phyloP scores from a whole-genome alignment of 768 basidiomycete species.

The Ramaria sp. region DNA sequence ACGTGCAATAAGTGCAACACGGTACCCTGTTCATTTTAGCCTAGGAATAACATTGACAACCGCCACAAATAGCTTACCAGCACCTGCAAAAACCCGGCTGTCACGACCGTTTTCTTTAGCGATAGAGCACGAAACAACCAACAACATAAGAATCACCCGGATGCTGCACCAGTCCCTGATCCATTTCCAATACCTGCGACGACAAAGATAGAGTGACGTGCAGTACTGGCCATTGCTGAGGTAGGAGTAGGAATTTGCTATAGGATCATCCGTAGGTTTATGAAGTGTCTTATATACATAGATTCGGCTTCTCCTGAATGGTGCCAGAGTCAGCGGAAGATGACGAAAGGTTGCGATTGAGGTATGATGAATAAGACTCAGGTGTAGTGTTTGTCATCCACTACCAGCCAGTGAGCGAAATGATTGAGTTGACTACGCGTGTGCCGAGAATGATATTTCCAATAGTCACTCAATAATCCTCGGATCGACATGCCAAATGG shows the following conservation, averaged over 20 bases:
- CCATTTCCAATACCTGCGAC: constrained; percentile 43
- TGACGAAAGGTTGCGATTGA: too few relatives aligned
- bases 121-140: constrained; percentile 26
- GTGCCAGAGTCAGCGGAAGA: constrained; percentile 47
- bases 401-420: too few relatives aligned
- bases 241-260: not conserved
- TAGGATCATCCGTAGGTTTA: not conserved
- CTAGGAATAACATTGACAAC: not conserved
- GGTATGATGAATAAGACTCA: too few relatives aligned
- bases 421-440: too few relatives aligned
- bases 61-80: constrained; percentile 4
- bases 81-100: constrained; percentile 28
- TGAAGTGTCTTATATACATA: not conserved
- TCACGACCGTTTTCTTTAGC: constrained; percentile 30
- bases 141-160: constrained; percentile 3
- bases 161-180: constrained; percentile 17
- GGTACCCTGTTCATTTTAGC: constrained; percentile 33
- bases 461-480: too few relatives aligned
- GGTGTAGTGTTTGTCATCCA: too few relatives aligned
- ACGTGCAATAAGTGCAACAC: constrained; percentile 54
- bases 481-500: constrained; percentile 30
- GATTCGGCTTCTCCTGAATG: constrained; percentile 17
- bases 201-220: constrained; percentile 38
- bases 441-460: too few relatives aligned
- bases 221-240: not conserved